These are phyloP conservation scores for Verticillium tricorpus DNA, from an alignment of 2,329 filamentous ascomycete species.

Conservation along the genomic window DNA sequence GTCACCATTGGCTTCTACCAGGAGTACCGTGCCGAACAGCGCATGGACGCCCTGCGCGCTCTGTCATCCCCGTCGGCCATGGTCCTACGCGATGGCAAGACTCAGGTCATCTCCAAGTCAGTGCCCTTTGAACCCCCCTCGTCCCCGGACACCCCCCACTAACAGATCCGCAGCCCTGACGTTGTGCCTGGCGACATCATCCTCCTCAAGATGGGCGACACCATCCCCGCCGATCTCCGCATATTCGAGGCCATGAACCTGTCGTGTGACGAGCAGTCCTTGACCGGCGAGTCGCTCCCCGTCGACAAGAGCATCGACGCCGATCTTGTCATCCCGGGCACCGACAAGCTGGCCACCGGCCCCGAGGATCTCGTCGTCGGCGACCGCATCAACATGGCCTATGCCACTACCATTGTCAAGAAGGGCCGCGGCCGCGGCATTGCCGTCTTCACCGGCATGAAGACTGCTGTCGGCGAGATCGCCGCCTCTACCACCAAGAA, in stretches of 20 bases:
- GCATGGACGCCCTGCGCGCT: slow-evolving; percentile 60
- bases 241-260: slow-evolving; percentile 73
- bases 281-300: slow-evolving; percentile 72
- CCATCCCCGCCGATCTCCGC: slow-evolving; percentile 68
- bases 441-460: slow-evolving; percentile 68
- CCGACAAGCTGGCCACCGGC: slow-evolving; percentile 37
- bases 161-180: slow-evolving; percentile 38
- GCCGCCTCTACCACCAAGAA: slow-evolving; percentile 51
- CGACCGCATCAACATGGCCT: slow-evolving; percentile 70
- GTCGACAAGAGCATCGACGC: slow-evolving; percentile 60
- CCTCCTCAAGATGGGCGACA: slow-evolving; percentile 65
- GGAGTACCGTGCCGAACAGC: slow-evolving; percentile 61
- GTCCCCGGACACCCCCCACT: not conserved
- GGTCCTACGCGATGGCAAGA: slow-evolving; percentile 56
- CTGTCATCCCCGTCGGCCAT: slow-evolving; percentile 59
- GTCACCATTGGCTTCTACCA: slow-evolving; percentile 65
- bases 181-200: slow-evolving; percentile 71
- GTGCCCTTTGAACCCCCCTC: slow-evolving; percentile 16
- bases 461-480: slow-evolving; percentile 67
- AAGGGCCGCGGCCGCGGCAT: slow-evolving; percentile 70
- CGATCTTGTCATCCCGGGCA: slow-evolving; percentile 37
- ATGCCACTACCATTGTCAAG: slow-evolving; percentile 67
- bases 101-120: slow-evolving; percentile 53
- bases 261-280: slow-evolving; percentile 71
- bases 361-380: slow-evolving; percentile 59